A percentile compares a stretch with the other conserved stretches of the same genome.
phyloP scores from a whole-genome alignment of 495 filamentous ascomycete genomes.

The Aspergillus affinis region DNA sequence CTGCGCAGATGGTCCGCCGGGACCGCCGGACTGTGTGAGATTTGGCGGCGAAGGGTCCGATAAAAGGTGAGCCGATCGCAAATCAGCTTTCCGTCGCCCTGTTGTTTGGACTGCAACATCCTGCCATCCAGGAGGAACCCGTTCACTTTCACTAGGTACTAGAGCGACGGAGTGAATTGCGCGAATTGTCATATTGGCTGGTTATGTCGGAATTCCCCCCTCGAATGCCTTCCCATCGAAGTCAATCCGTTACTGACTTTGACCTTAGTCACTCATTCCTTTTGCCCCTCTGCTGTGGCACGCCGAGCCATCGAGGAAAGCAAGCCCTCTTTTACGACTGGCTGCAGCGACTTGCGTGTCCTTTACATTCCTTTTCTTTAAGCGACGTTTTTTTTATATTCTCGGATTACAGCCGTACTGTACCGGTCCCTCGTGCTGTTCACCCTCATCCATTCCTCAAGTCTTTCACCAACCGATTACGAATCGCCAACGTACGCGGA shows the following conservation, averaged over 20 bases:
- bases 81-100: conserved; percentile 15
- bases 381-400: conserved; percentile 2
- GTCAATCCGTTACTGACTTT: not conserved
- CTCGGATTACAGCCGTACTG: not conserved
- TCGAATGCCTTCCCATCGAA: not conserved
- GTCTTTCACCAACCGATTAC: not conserved
- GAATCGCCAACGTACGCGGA: not conserved
- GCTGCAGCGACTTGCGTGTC: conserved; percentile 27
- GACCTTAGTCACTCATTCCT: conserved; percentile 16
- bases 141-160: conserved; percentile 11
- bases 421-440: not conserved
- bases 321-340: conserved; percentile 5
- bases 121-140: conserved; percentile 13
- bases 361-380: conserved; percentile 32
- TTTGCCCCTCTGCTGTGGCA: conserved; percentile 31
- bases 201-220: not conserved
- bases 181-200: conserved; percentile 2
- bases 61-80: conserved; percentile 27
- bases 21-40: conserved; percentile 38
- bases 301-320: conserved; percentile 15
- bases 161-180: conserved; percentile 12
- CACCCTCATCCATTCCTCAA: not conserved
- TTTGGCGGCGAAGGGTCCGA: conserved; percentile 29
- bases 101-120: conserved; percentile 15
- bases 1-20: conserved; percentile 33